Base-by-base conservation (phyloP, 805 yeast species). In the Vanderwaltozyma polyspora region DNA sequence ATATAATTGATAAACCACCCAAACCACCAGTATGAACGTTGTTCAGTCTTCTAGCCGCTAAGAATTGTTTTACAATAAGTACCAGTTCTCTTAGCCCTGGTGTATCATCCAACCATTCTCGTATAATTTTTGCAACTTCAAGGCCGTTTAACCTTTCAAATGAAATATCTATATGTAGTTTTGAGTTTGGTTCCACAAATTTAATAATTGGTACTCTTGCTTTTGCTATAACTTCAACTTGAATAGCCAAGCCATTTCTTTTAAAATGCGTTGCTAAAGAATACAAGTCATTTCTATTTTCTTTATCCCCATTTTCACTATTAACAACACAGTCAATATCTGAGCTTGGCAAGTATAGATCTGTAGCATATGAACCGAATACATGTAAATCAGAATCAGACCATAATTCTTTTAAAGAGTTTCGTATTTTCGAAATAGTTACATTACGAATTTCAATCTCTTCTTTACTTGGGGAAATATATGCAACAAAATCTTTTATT, bases 171-270 rank as follows among this genome's bases (percentile, higher is more conserved):
- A 89, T 77, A 43, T 82, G 85, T 25, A 87, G 75, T 14, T 68
- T 68, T 3, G 85, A 71, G 8, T 53, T 49, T 1, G 79, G 74
- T 43, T 89, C 97, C 3, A 79, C 77, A 55, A 86, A 83, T 56
- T 91, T 89, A 55, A 89, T 81, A 43, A 89, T 89, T 2, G 98
- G 98, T 15, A 89, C 96, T 44, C 86, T 77, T 5, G 97, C 93
- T 42, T 76, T 76, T 3, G 95, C 83, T 31, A 89, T 79, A 3
- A 87, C 94, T 51, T 84, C 91, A 16, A 87, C 77, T 36, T 76
- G 69, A 23, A 68, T 67, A 1, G 91, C 94, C 29, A 85, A 57
- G 11, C 70, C 67, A 28, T 66, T 61, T 27, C 69, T 65, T 45
- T 83, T 68, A 41, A 89, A 64, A 46, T 68, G 72, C 5, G 85